phyloP scores from a whole-genome alignment of 1,284 basidiomycete genomes.

The Xerocomus nothofagi region DNA sequence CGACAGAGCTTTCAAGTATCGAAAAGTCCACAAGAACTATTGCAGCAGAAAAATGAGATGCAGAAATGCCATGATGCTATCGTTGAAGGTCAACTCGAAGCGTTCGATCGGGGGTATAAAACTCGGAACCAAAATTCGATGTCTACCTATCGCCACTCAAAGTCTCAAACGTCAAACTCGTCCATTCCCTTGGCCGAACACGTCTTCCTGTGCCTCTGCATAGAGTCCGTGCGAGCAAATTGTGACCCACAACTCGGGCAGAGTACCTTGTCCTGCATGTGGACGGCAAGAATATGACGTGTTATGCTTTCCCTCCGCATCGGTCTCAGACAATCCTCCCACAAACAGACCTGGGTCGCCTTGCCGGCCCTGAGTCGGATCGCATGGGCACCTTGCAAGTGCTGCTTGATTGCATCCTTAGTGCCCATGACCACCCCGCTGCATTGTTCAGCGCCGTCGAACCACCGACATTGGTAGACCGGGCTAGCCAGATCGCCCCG shows the following conservation, averaged over 20 bases:
- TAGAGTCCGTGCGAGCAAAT: conserved; percentile 27
- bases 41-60: neutral
- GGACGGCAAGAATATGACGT: conserved; percentile 25
- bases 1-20: neutral
- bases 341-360: conserved; percentile 10
- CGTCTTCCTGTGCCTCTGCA: conserved; percentile 24
- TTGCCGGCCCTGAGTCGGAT: conserved; percentile 6
- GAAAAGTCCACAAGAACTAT: neutral
- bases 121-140: neutral
- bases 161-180: neutral
- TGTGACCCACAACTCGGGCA: conserved; percentile 15
- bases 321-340: conserved; percentile 14
- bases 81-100: neutral
- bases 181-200: conserved; percentile 9
- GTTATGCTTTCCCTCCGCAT: conserved; percentile 28
- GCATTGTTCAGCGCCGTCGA: neutral
- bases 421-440: neutral
- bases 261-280: conserved; percentile 21
- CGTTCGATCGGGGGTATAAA: neutral
- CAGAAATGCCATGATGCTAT: conserved; percentile 4
- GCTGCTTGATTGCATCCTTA: conserved; percentile 17
- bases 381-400: conserved; percentile 14
- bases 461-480: conserved; percentile 16
- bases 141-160: neutral
- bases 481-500: neutral